Base-by-base conservation (phyloP, 257 asterid genomes). In the Asclepias syriaca region DNA sequence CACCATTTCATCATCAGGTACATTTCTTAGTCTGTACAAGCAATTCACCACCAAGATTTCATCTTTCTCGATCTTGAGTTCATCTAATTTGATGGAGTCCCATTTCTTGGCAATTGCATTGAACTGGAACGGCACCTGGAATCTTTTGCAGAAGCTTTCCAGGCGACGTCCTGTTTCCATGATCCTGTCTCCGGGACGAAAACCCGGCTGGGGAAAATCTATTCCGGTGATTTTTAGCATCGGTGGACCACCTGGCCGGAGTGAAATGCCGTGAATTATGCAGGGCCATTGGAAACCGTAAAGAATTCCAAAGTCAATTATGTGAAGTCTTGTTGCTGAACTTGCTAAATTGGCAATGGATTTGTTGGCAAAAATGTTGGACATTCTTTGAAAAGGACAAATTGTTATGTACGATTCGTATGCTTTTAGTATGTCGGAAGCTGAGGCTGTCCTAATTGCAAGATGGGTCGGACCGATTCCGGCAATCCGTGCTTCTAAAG, bases 251-350 rank as follows among this genome's bases (percentile, higher is more conserved):
- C 94, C 89, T 0, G 89, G 94, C 84, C 84, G 74, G 10, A 81
- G 39, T 0, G 96, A 87, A 21, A 86, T 34, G 12, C 86, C 86
- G 21, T 89, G 93, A 66, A 89, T 85, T 4, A 89, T 72, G 56
- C 94, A 87, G 2, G 96, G 96, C 96, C 96, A 89, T n/a, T 89
- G 96, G 21, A 87, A 89, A 8, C 96, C 96, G 46, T 87, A 81
- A 16, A 81, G 19, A 60, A 89, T 86, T 1, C 96, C 96, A 6
- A 89, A 87, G 74, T 89, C 96, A 19, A 89, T 82, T 6, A 89
- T 85, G 77, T 89, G 96, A 49, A 89, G 58, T 49, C 46, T 79
- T 0, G 67, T 1, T 2, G 88, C 88, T 8, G 78, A 77, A 8
- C 43, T 68, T 0, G 83, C n/a, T 34, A 8, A 7, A 16, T 32